Evolutionary conservation across 257 asterid species (phyloP), one percentile per base, ranked within the genome.

Genomic region (Petunia axillaris): DNA sequence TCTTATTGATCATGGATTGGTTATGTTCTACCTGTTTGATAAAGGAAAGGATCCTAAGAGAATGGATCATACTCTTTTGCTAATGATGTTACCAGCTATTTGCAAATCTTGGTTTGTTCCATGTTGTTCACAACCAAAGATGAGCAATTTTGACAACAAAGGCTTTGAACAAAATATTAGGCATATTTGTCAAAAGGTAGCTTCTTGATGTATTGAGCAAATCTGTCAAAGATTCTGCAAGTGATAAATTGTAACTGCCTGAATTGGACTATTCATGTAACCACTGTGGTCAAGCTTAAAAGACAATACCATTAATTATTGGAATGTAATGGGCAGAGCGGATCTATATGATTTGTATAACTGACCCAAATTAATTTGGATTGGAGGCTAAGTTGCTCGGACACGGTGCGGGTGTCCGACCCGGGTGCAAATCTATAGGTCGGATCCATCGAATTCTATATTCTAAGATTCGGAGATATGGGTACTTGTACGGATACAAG

Each of bases 21-120:
- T 68, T n/a, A 57, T 40, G 5, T 6, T 44, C 57, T 68, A 44
- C 39, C 76, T 44, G 58, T 68, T 68, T 68, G 76, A 68, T n/a
- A 9, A 46, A 68, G 76, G 76, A 68, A 68, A 8, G 54, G 76
- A 68, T 44, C 39, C 55, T 14, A 8, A n/a, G 44, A 66, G 75
- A 41, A 40, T 43, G 76, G 39, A 25, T 68, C 44, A 53, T 43
- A 44, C 44, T 55, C 8, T n/a, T 44, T n/a, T 44, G 57, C 40
- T 44, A 68, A 44, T 44, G 57, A 68, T 68, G 58, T 44, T 68
- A 44, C 57, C 3, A 44, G 76, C 55, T 68, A 44, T 44, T 68
- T 68, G 76, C 15, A 1, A 36, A 68, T n/a, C 57, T 25, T 43
- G 76, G 40, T 44, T 44, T 44, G 55, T 68, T 11, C 25, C 16